Conservation (phyloP, 2,329 filamentous ascomycete genomes). For the Aspergillus thermomutatus region DNA sequence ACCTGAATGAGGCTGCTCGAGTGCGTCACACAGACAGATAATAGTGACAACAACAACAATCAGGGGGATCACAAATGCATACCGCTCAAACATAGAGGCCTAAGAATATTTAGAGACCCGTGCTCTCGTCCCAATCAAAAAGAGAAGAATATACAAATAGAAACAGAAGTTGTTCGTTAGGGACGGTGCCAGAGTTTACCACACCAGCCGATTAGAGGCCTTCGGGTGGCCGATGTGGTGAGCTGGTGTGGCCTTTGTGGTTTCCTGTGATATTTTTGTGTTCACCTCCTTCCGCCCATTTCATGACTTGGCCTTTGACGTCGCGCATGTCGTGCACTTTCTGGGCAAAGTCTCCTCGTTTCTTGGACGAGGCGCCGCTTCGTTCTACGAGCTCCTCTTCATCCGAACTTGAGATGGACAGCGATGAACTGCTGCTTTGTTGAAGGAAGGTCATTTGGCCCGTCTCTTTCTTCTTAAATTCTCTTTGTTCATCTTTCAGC, state of each 20-base stretch:
- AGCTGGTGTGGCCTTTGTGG: neutral
- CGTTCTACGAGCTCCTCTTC: conserved; percentile 55
- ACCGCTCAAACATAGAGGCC: neutral
- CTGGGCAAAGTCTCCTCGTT: conserved; percentile 26
- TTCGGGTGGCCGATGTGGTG: neutral
- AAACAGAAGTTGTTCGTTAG: neutral
- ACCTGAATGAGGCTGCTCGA: neutral
- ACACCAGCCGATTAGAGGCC: neutral
- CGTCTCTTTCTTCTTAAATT: conserved; percentile 65
- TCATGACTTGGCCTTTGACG: conserved; percentile 34
- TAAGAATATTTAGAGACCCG: neutral
- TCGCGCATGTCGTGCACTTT: conserved; percentile 37
- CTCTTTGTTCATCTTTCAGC: conserved; percentile 73
- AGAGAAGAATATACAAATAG: no score
- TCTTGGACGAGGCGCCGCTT: conserved; percentile 19
- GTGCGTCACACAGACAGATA: neutral
- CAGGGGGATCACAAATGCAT: neutral
- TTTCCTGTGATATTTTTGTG: conserved; percentile 7
- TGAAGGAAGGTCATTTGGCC: conserved; percentile 55
- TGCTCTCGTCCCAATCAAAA: no score
- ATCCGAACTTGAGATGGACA: conserved; percentile 54
- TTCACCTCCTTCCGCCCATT: conserved; percentile 32
- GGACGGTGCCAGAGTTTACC: neutral
- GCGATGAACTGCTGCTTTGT: conserved; percentile 43
- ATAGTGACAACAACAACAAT: neutral